phyloP scores from a whole-genome alignment of 192 early-diverging fungal genomes.

The Entomortierella lignicola region DNA sequence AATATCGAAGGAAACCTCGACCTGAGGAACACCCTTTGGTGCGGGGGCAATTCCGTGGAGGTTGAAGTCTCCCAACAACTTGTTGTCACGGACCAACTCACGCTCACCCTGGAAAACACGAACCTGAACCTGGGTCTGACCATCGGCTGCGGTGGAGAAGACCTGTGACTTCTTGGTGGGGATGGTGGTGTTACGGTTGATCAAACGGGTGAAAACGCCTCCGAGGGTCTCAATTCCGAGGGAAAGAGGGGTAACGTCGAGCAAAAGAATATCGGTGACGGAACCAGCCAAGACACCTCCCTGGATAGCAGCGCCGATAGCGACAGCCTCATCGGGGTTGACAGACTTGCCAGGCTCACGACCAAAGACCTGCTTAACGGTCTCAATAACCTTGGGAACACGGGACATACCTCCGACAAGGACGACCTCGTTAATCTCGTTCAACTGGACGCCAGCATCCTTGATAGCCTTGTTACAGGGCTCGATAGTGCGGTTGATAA shows the following conservation, averaged over 20 bases:
- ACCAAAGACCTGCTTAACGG: constrained; percentile 88
- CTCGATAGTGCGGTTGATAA: constrained; percentile 90
- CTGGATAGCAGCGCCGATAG: constrained; percentile 96
- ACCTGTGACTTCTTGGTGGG: constrained; percentile 97
- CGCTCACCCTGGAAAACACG: constrained; percentile 98
- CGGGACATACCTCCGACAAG: constrained; percentile 97
- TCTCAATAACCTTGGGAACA: constrained; percentile 94
- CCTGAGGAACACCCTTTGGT: constrained; percentile 93
- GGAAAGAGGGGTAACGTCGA: constrained; percentile 96
- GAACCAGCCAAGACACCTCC: constrained; percentile 94
- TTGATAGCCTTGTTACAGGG: constrained; percentile 97
- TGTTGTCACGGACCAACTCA: constrained; percentile 95
- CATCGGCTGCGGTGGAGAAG: constrained; percentile 97
- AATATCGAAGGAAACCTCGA: constrained; percentile 98
- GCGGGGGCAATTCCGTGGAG: constrained; percentile 90
- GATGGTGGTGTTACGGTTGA: constrained; percentile 96
- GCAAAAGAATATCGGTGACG: constrained; percentile 91
- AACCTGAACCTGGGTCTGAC: constrained; percentile 94
- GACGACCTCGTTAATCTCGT: constrained; percentile 93
- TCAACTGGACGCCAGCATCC: constrained; percentile 87
- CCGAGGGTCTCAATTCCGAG: constrained; percentile 97
- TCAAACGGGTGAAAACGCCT: constrained; percentile 94
- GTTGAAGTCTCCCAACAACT: constrained; percentile 93
- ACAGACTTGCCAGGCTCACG: constrained; percentile 91
- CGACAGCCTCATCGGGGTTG: constrained; percentile 98